Percentiles rank a stretch among this genome's conserved stretches.
Conservation (phyloP, 2,329 filamentous ascomycete species). For the Beauveria medogensis region DNA sequence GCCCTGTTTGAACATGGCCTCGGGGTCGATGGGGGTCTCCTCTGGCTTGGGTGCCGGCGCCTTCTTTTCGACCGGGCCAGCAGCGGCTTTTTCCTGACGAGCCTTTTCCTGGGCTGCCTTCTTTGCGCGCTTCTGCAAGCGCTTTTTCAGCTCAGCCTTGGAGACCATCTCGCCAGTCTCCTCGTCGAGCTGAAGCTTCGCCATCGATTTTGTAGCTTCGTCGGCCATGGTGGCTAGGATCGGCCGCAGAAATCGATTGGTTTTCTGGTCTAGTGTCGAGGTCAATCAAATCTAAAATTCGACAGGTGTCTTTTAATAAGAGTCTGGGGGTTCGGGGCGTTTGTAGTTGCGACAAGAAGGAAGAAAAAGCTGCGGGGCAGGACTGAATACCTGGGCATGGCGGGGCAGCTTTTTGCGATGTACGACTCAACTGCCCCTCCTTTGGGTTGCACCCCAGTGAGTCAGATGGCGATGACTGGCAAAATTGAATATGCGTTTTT, state of each 20-base stretch:
- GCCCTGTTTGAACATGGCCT: constrained; percentile 72
- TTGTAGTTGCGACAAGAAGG: too few relatives aligned
- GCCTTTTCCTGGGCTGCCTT: constrained; percentile 57
- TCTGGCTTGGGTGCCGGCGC: constrained; percentile 36
- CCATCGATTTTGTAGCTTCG: constrained; percentile 36
- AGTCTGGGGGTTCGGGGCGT: too few relatives aligned
- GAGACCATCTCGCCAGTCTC: constrained; percentile 58
- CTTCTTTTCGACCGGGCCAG: constrained; percentile 29
- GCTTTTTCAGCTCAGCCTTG: constrained; percentile 54
- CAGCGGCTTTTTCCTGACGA: constrained; percentile 74
- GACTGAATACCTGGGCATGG: too few relatives aligned
- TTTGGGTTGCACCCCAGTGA: too few relatives aligned
- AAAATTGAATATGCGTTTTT: too few relatives aligned
- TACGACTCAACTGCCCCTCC: too few relatives aligned
- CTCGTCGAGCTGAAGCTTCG: constrained; percentile 53
- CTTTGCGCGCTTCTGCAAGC: constrained; percentile 48
- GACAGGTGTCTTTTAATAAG: too few relatives aligned
- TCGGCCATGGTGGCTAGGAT: constrained; percentile 34
- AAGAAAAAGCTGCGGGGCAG: too few relatives aligned
- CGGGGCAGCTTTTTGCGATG: too few relatives aligned
- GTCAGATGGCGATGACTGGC: too few relatives aligned
- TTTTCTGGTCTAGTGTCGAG: neutral
- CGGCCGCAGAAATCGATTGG: neutral
- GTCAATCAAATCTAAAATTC: too few relatives aligned
- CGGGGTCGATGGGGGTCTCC: constrained; percentile 40